These are phyloP conservation scores for Cichorium intybus DNA, from an alignment of 140 eudicot species.

Conservation along the genomic window DNA sequence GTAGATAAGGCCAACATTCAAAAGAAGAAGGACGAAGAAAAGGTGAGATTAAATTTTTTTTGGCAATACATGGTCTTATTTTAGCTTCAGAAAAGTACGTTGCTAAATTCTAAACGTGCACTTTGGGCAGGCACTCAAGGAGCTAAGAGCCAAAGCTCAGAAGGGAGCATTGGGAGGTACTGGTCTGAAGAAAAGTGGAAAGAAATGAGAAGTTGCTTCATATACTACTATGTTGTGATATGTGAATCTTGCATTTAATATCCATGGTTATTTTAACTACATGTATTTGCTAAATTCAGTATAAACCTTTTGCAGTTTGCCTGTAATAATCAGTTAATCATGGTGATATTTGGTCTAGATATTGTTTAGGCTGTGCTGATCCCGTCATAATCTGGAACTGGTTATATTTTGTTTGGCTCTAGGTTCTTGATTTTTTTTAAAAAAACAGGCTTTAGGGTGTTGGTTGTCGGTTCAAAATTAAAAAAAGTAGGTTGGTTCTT, in stretches of 20 bases:
- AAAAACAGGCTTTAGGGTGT: neutral
- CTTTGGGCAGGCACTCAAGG: conserved; percentile 62
- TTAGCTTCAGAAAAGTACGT: neutral
- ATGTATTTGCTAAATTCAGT: conserved; percentile 9
- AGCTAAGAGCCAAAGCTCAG: conserved; percentile 85
- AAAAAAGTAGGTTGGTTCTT: no score
- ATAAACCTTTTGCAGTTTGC: conserved; percentile 2
- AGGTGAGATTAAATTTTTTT: conserved; percentile 29
- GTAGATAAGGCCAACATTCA: conserved; percentile 66
- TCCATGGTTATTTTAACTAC: neutral
- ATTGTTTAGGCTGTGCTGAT: neutral
- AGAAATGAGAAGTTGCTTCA: conserved; percentile 49
- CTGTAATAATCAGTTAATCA: conserved; percentile 35
- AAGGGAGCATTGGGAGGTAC: conserved; percentile 88
- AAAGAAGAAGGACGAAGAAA: conserved; percentile 85
- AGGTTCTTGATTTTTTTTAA: neutral
- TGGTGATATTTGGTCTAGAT: conserved; percentile 13
- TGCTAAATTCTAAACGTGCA: neutral
- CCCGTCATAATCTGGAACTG: neutral
- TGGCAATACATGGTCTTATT: neutral
- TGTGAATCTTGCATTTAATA: conserved; percentile 16
- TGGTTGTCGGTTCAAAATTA: neutral
- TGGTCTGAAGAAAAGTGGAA: conserved; percentile 94
- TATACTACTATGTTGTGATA: conserved; percentile 26
- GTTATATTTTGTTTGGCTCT: neutral